Evolutionary conservation across 345 rosid genomes (phyloP).

Genomic region (Citrus sinensis): DVS_A1.0 CM039161.1:2452001-2452500

Average conservation of each 20-base stretch:
- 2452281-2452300: neutral
- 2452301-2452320: neutral
- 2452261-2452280: neutral
- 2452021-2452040: too few species aligned
- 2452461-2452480: neutral
- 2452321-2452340: neutral
- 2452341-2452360: conserved; percentile 14
- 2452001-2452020: too few species aligned
- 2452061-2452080: too few species aligned
- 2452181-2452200: neutral
- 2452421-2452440: neutral
- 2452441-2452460: too few species aligned
- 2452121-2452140: too few species aligned
- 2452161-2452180: neutral
- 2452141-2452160: neutral
- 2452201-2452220: neutral
- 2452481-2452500: neutral
- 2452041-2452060: too few species aligned
- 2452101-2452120: too few species aligned
- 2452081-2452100: too few species aligned
- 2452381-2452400: conserved; percentile 17
- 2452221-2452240: neutral
- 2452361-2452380: conserved; percentile 24
- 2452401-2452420: neutral
- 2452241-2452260: conserved; percentile 8